These are phyloP conservation scores for Trichophyton simii DNA, from an alignment of 2,329 filamentous ascomycete genomes.

Conservation along the genomic window DNA sequence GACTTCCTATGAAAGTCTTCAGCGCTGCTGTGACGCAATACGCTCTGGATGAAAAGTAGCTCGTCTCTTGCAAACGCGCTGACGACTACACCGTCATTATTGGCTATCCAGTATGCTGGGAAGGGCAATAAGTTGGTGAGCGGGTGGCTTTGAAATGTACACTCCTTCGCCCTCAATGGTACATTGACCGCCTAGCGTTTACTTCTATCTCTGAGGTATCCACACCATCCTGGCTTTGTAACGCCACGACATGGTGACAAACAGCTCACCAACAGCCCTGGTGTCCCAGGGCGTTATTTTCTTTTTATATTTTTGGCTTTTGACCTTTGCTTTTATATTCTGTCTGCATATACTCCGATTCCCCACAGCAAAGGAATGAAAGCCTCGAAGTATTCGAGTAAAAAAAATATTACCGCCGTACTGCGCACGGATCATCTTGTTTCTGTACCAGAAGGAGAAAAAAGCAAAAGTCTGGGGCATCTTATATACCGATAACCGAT, in stretches of 20 bases:
- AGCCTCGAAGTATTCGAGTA: background rate
- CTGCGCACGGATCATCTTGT: slow-evolving; percentile 12
- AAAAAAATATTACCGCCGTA: slow-evolving; percentile 6
- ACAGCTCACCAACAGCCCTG: background rate
- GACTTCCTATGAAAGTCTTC: background rate
- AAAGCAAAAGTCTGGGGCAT: slow-evolving; percentile 7
- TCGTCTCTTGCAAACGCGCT: background rate
- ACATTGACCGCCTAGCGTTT: slow-evolving; percentile 5
- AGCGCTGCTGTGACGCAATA: background rate
- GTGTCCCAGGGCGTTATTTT: background rate
- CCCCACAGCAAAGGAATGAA: background rate
- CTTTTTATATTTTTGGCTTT: background rate
- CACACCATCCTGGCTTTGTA: slow-evolving; percentile 6
- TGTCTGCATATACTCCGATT: slow-evolving; percentile 2
- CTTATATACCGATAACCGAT: slow-evolving; percentile 8
- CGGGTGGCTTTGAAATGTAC: slow-evolving; percentile 2
- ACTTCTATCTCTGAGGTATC: background rate
- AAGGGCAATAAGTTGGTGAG: slow-evolving; percentile 3
- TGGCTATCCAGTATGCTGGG: background rate
- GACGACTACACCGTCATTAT: background rate
- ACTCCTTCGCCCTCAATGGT: background rate
- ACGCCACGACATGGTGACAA: slow-evolving; percentile 2
- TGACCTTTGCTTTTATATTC: background rate
- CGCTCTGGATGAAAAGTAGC: background rate
- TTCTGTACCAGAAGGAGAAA: slow-evolving; percentile 6